These are phyloP conservation scores for Verbascum thapsus DNA, from an alignment of 257 asterid genomes.

Conservation along the genomic window DNA sequence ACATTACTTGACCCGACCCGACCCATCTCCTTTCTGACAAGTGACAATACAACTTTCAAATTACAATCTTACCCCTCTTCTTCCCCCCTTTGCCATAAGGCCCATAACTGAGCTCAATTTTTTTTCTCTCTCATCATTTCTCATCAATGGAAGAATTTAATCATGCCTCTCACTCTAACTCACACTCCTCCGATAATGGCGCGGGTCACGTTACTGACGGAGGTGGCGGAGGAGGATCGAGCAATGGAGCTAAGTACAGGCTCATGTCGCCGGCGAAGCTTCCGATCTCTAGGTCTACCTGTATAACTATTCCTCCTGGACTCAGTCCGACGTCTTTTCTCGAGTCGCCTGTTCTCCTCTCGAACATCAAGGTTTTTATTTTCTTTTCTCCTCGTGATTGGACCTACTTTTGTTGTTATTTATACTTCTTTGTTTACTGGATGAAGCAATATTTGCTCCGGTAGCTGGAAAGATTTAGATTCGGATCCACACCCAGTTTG, in stretches of 20 bases:
- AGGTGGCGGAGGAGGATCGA: slow-evolving; percentile 45
- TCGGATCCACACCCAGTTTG: slow-evolving; percentile 50
- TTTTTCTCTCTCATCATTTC: slow-evolving; percentile 11
- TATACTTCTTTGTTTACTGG: neutral
- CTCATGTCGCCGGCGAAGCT: slow-evolving; percentile 97
- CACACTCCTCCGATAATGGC: slow-evolving; percentile 27
- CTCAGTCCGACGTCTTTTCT: slow-evolving; percentile 94
- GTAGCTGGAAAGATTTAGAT: slow-evolving; percentile 38
- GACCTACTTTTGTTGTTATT: neutral
- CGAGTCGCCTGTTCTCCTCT: slow-evolving; percentile 94
- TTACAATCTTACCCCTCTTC: slow-evolving; percentile 37
- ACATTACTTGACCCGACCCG: too few species aligned
- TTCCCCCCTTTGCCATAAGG: neutral
- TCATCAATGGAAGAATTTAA: slow-evolving; percentile 49
- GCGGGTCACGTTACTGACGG: slow-evolving; percentile 34
- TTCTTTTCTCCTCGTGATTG: neutral
- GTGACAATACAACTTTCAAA: too few species aligned
- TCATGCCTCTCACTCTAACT: too few species aligned
- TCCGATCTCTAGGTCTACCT: slow-evolving; percentile 92
- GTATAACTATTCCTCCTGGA: slow-evolving; percentile 86
- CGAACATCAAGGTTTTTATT: slow-evolving; percentile 73
- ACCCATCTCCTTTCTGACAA: too few species aligned
- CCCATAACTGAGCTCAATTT: slow-evolving; percentile 18
- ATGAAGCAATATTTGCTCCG: slow-evolving; percentile 13
- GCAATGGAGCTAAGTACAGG: slow-evolving; percentile 71